Base-by-base conservation (phyloP, 805 yeast genomes). In the Candida fluviatilis region DNA sequence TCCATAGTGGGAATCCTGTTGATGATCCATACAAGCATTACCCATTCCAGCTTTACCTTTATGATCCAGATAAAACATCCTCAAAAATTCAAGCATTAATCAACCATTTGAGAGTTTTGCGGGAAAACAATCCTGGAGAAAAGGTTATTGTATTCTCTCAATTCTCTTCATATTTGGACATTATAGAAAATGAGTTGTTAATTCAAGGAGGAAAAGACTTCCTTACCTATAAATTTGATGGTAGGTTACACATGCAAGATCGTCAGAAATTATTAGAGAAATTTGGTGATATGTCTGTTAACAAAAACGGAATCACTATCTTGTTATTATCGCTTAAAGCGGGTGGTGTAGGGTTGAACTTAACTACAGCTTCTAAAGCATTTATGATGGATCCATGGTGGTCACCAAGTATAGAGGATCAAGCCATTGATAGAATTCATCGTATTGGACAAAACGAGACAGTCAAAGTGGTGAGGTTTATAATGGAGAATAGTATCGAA, bases 311-410 rank as follows among this genome's bases (percentile, higher is more conserved):
- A 24, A 48, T 66, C 8, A 70, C 74, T 3, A 73, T 90, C 1
- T 55, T 90, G 8, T 62, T 90, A 16, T 56, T 90, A 14, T 84
- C 95, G 5, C 62, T 89, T 45, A 90, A 88, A 57, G 95, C 96
- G 0, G 97, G 97, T 17, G 97, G 97, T 5, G 96, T 89, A 10
- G 97, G 97, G 0, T 67, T 90, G 45, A 90, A 90, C 53, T 64
- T 90, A 43, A 90, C 95, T 0, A 78, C 82, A 36, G 95, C 97
- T 0, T 82, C 86, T 0, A 72, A 76, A 25, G 97, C 95, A 2
- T 88, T 80, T 49, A 72, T 90, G 76, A 83, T 91, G 87, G 97
- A 90, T 52, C 96, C 97, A 0, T 90, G 96, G 93, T 90, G 97
- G 97, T 85, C 93, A 21, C 95, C 87, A 33, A 86, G 95, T 35